Evolutionary conservation across 371 early-diverging fungal species (phyloP).

Genomic region (Zychaea mexicana): DNA sequence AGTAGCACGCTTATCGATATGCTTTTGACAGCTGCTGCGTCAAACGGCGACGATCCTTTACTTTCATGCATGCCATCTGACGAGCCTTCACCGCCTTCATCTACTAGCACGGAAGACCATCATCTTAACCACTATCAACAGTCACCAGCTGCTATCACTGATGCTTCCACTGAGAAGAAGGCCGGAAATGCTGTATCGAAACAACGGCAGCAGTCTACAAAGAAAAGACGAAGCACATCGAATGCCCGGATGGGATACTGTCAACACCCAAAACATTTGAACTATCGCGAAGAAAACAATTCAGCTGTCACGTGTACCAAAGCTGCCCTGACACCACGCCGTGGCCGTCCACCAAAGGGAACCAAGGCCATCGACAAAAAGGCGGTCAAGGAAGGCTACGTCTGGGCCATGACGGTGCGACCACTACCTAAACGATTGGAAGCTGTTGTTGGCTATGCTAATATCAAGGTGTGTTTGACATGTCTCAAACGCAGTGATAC

Average conservation of each 20-base stretch:
- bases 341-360: slow-evolving; percentile 50
- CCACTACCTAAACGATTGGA: slow-evolving; percentile 45
- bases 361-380: slow-evolving; percentile 21
- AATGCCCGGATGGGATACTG: slow-evolving; percentile 25
- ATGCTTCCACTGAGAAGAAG: too few relatives aligned
- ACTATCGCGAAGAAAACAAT: slow-evolving; percentile 16
- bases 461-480: slow-evolving; percentile 43
- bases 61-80: background rate
- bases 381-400: background rate
- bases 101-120: background rate
- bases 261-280: slow-evolving; percentile 23
- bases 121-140: background rate
- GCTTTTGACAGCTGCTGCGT: background rate
- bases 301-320: background rate
- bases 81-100: background rate
- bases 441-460: slow-evolving; percentile 31
- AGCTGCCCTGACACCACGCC: slow-evolving; percentile 21
- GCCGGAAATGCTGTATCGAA: too few relatives aligned
- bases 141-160: background rate
- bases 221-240: background rate
- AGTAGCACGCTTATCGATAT: background rate
- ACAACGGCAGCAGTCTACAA: too few relatives aligned
- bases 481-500: slow-evolving; percentile 43
- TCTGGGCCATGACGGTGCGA: slow-evolving; percentile 30
- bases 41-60: background rate